A percentile compares a stretch with the other conserved stretches of the same genome.
phyloP scores from a whole-genome alignment of 192 early-diverging fungal species.

The Coemansia sp. region DNA sequence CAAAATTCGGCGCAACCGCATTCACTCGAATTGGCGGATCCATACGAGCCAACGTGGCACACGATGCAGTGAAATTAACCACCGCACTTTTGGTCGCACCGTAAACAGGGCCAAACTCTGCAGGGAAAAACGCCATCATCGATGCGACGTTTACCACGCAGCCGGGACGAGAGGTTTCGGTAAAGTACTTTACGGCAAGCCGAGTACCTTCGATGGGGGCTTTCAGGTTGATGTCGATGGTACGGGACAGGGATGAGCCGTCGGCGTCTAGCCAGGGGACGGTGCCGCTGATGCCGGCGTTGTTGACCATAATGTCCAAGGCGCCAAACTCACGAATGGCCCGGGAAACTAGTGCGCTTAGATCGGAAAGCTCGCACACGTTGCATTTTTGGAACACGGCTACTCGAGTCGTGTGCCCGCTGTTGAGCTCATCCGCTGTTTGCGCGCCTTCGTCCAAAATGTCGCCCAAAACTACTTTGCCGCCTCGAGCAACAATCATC shows the following conservation, averaged over 20 bases:
- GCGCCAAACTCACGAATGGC: conserved; percentile 58
- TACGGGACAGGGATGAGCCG: conserved; percentile 54
- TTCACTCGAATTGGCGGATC: conserved; percentile 60
- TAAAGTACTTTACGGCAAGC: conserved; percentile 63
- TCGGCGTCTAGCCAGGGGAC: conserved; percentile 49
- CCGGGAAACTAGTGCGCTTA: conserved; percentile 33
- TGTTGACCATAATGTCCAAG: conserved; percentile 64
- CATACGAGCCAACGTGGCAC: conserved; percentile 44
- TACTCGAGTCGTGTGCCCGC: conserved; percentile 4
- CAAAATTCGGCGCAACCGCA: conserved; percentile 62
- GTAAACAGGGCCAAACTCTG: conserved; percentile 67
- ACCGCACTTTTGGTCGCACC: conserved; percentile 76
- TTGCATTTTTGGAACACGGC: conserved; percentile 57
- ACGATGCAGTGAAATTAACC: conserved; percentile 59
- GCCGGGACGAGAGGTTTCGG: conserved; percentile 53
- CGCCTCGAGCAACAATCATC: conserved; percentile 59
- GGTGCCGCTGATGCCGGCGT: conserved; percentile 59
- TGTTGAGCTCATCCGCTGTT: conserved; percentile 42
- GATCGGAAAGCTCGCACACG: conserved; percentile 43
- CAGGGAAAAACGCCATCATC: conserved; percentile 64
- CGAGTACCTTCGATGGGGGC: conserved; percentile 77
- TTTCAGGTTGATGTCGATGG: conserved; percentile 71
- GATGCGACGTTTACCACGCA: conserved; percentile 78
- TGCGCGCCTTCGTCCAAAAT: conserved; percentile 52
- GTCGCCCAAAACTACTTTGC: conserved; percentile 65